phyloP scores from a whole-genome alignment of 305 asterid genomes.

The Coffea humblotiana region DNA sequence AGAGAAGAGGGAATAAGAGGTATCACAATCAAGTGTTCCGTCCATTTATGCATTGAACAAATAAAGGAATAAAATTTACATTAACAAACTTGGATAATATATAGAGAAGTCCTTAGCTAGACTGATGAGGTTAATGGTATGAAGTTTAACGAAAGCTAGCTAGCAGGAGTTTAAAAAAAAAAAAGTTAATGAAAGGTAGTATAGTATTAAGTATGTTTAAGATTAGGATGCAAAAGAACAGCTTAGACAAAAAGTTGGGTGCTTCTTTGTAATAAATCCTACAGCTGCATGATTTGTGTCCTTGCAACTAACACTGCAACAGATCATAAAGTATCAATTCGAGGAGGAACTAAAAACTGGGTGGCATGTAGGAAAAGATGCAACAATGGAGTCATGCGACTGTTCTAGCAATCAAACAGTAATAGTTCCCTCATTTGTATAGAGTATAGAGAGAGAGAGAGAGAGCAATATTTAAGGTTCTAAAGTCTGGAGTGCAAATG shows the following conservation, averaged over 20 bases:
- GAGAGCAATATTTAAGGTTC: neutral
- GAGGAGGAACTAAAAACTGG: neutral
- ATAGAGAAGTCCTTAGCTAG: neutral
- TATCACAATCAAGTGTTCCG: neutral
- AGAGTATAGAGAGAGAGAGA: too few species aligned
- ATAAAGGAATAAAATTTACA: neutral
- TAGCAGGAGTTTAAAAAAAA: too few species aligned
- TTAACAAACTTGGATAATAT: neutral
- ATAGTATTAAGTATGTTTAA: too few species aligned
- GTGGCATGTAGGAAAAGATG: neutral
- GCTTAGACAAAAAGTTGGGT: neutral
- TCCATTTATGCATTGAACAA: neutral
- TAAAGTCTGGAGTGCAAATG: neutral
- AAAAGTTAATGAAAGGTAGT: too few species aligned
- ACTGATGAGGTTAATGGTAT: neutral
- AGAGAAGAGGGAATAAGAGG: neutral
- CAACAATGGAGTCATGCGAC: neutral
- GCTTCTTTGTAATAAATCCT: too few species aligned
- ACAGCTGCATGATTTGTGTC: too few species aligned
- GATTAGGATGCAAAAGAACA: neutral
- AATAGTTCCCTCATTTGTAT: neutral
- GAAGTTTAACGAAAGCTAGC: too few species aligned
- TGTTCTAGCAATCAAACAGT: neutral
- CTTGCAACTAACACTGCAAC: neutral
- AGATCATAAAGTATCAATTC: neutral